Conservation (phyloP, 345 rosid species). For the Lepidium aucheri region DNA sequence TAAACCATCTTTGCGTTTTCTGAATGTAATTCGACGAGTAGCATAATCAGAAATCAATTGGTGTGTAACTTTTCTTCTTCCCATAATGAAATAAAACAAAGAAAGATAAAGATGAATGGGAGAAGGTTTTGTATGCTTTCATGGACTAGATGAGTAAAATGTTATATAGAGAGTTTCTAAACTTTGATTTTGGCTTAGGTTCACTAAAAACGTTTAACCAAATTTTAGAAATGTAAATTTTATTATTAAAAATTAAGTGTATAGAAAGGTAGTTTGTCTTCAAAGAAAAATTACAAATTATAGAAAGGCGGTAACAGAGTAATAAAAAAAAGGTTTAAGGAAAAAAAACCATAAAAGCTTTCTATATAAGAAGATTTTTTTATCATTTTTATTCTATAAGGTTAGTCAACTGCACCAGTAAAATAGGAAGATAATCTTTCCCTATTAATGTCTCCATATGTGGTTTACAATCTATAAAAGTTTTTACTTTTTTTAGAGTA, state of each 20-base stretch:
- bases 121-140: constrained; percentile 1
- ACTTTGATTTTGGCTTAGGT: constrained; percentile 3
- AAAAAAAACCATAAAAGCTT: constrained; percentile 1
- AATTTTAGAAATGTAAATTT: background rate
- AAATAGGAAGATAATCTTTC: background rate
- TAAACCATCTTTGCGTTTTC: constrained; percentile 26
- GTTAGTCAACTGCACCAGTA: too few species aligned
- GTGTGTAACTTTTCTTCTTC: constrained; percentile 26
- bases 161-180: constrained; percentile 22
- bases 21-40: constrained; percentile 20
- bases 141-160: background rate
- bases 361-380: constrained; percentile 8
- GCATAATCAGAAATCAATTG: constrained; percentile 16
- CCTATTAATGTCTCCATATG: too few species aligned
- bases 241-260: background rate
- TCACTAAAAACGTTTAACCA: background rate
- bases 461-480: too few species aligned
- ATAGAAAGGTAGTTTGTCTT: background rate
- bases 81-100: constrained; percentile 9
- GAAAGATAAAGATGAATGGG: background rate
- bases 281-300: background rate
- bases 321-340: background rate
- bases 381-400: background rate
- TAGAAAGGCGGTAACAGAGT: background rate
- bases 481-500: background rate